Percentiles rank a stretch among this genome's conserved stretches.
Conservation (phyloP, 495 filamentous ascomycete species). For the Annulohypoxylon stygium region DNA sequence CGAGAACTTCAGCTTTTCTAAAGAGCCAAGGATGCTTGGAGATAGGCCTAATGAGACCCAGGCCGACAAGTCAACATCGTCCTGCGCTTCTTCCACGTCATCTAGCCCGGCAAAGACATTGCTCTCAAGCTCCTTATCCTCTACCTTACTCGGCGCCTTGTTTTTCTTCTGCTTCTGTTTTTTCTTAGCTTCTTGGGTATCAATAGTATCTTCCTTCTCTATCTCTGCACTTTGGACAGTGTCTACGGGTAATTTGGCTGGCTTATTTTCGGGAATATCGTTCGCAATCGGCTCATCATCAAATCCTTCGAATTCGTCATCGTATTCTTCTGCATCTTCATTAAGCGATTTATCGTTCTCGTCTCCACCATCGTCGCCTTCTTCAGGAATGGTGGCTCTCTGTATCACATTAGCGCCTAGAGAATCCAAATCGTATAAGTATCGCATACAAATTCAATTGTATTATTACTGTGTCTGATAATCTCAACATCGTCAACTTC, state of each 20-base stretch:
- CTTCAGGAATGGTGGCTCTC: slow-evolving; percentile 29
- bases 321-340: neutral
- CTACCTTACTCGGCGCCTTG: slow-evolving; percentile 46
- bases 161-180: slow-evolving; percentile 61
- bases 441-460: slow-evolving; percentile 66
- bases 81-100: slow-evolving; percentile 54
- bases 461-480: slow-evolving; percentile 65
- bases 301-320: slow-evolving; percentile 69
- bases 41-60: slow-evolving; percentile 83
- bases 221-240: slow-evolving; percentile 34
- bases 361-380: slow-evolving; percentile 47
- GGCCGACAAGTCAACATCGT: slow-evolving; percentile 73
- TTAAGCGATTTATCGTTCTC: neutral
- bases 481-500: slow-evolving; percentile 93
- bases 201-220: slow-evolving; percentile 9
- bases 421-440: neutral
- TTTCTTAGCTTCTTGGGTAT: slow-evolving; percentile 46
- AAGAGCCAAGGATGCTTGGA: slow-evolving; percentile 72
- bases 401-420: slow-evolving; percentile 33
- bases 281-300: slow-evolving; percentile 53
- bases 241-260: slow-evolving; percentile 8
- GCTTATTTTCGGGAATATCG: neutral
- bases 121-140: slow-evolving; percentile 54
- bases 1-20: slow-evolving; percentile 81
- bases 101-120: slow-evolving; percentile 58